A percentile compares a stretch with the other conserved stretches of the same genome.
These are phyloP conservation scores for Rhododendron simsii DNA, from an alignment of 148 eudicot genomes.

Conservation along the genomic window DNA sequence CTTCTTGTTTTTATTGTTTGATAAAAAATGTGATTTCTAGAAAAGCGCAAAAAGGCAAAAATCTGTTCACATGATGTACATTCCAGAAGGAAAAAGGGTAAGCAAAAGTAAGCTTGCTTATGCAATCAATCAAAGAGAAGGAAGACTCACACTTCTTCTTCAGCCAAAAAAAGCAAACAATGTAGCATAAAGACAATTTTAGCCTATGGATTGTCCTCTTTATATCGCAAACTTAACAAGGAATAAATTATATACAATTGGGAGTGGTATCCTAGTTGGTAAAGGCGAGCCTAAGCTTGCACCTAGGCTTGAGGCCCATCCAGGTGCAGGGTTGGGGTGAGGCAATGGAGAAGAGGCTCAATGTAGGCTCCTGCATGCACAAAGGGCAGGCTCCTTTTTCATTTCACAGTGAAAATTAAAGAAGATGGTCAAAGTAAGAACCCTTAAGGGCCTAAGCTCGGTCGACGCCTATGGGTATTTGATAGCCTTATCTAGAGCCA, in stretches of 20 bases:
- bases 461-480: background rate
- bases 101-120: background rate
- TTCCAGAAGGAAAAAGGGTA: background rate
- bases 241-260: background rate
- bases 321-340: background rate
- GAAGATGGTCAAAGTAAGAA: background rate
- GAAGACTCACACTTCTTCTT: background rate
- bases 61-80: background rate
- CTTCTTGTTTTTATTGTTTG: background rate
- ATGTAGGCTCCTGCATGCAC: background rate
- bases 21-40: background rate
- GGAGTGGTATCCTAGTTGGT: background rate
- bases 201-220: background rate
- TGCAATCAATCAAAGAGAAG: background rate
- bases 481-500: background rate
- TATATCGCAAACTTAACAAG: background rate
- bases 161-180: background rate
- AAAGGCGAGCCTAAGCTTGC: background rate
- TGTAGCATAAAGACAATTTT: background rate
- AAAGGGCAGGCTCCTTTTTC: background rate
- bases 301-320: background rate
- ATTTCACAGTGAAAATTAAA: background rate
- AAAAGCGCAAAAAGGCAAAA: background rate
- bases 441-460: background rate
- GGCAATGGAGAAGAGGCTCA: background rate